phyloP scores from a whole-genome alignment of 768 basidiomycete species.

The Asterophora parasitica region DNA sequence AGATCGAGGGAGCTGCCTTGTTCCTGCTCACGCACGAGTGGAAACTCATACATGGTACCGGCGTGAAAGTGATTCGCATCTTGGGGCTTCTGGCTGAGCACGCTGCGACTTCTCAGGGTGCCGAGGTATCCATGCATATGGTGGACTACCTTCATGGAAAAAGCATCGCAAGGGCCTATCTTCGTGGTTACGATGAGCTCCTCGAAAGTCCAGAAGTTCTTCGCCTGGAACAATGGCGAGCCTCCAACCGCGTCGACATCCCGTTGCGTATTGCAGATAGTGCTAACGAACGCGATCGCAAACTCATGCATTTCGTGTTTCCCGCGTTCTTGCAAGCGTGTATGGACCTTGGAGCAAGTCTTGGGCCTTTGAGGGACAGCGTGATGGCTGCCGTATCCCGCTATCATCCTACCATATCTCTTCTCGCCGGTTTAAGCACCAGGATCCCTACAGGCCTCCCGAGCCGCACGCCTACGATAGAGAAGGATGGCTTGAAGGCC shows the following conservation, averaged over 20 bases:
- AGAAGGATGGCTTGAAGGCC: slow-evolving; percentile 55
- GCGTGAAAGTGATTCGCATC: slow-evolving; percentile 59
- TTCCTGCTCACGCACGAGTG: slow-evolving; percentile 66
- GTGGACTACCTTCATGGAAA: slow-evolving; percentile 53
- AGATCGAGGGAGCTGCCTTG: slow-evolving; percentile 67
- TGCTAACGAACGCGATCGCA: slow-evolving; percentile 57
- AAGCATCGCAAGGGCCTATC: slow-evolving; percentile 37
- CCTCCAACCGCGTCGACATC: slow-evolving; percentile 49
- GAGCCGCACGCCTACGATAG: slow-evolving; percentile 34
- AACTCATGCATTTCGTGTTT: slow-evolving; percentile 71
- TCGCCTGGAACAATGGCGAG: slow-evolving; percentile 64
- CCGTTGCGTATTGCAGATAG: slow-evolving; percentile 72
- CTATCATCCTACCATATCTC: slow-evolving; percentile 67
- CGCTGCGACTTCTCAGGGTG: slow-evolving; percentile 28
- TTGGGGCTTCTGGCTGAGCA: slow-evolving; percentile 46
- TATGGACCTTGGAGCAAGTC: slow-evolving; percentile 41
- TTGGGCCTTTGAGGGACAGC: slow-evolving; percentile 55
- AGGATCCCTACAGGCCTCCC: slow-evolving; percentile 45
- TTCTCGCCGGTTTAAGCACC: slow-evolving; percentile 67
- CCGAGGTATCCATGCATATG: slow-evolving; percentile 31
- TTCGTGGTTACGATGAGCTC: slow-evolving; percentile 63
- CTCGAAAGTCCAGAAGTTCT: slow-evolving; percentile 56
- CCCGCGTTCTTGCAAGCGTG: slow-evolving; percentile 59
- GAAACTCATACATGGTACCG: slow-evolving; percentile 48
- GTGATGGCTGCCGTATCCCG: slow-evolving; percentile 65